Evolutionary conservation across 139 green algal species (phyloP).

Genomic region (Raphidocelis subcapitata): DNA sequence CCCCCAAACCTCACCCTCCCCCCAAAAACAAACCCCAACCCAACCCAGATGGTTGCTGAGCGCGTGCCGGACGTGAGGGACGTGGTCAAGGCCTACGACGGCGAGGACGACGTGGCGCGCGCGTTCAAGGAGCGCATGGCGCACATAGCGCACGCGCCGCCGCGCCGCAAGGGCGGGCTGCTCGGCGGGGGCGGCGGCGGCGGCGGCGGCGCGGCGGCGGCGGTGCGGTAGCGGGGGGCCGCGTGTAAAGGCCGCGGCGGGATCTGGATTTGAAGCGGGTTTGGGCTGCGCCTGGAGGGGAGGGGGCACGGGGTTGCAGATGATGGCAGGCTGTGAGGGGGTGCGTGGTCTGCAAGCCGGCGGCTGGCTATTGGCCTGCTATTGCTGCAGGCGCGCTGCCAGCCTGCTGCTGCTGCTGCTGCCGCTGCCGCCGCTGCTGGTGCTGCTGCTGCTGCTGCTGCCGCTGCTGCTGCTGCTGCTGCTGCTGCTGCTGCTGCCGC

Average conservation of each 20-base stretch:
- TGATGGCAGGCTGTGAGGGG: no score
- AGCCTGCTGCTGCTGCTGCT: constrained; percentile 11
- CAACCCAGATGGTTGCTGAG: neutral
- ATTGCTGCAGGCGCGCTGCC: no score
- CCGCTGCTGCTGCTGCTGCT: constrained; percentile 5
- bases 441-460: neutral
- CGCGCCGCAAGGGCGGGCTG: no score
- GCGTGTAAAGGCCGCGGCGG: no score
- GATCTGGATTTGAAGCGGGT: no score
- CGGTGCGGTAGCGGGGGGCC: no score
- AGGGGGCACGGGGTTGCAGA: no score
- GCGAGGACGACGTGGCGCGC: constrained; percentile 77
- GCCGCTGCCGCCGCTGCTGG: constrained; percentile 1
- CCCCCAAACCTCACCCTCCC: constrained; percentile 9
- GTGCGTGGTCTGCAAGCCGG: no score
- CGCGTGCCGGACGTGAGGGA: constrained; percentile 58
- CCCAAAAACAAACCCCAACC: neutral
- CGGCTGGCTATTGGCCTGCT: no score
- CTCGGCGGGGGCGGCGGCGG: no score
- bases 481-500: neutral
- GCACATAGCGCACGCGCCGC: constrained; percentile 16
- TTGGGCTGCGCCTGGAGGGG: no score
- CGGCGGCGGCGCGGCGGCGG: no score
- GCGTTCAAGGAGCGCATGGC: constrained; percentile 78
- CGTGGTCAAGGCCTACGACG: constrained; percentile 80